phyloP scores from a whole-genome alignment of 2,329 filamentous ascomycete genomes.

The Xylogone sp. region DNA sequence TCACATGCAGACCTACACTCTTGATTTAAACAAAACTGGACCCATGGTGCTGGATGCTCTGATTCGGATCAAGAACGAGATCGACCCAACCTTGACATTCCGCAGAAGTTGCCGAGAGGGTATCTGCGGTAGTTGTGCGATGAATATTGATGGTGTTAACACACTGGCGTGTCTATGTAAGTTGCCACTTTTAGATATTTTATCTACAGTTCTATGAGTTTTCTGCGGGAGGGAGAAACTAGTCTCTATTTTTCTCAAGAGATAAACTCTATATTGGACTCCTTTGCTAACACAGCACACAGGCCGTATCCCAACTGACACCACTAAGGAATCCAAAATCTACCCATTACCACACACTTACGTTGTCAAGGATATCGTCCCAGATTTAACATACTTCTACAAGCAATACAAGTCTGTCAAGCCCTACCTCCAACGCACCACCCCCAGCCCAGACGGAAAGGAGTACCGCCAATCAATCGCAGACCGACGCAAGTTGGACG shows the following conservation, averaged over 20 bases:
- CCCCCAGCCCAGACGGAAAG: slow-evolving; percentile 78
- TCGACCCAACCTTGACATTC: slow-evolving; percentile 95
- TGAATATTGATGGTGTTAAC: slow-evolving; percentile 99
- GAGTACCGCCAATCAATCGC: slow-evolving; percentile 89
- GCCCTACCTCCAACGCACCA: slow-evolving; percentile 92
- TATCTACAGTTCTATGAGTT: not conserved
- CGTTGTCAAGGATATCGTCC: slow-evolving; percentile 97
- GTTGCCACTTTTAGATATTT: slow-evolving; percentile 33
- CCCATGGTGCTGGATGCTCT: slow-evolving; percentile 97
- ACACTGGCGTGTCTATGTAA: slow-evolving; percentile 95
- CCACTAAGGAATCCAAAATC: slow-evolving; percentile 79
- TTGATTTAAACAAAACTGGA: slow-evolving; percentile 98
- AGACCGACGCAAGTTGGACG: slow-evolving; percentile 92
- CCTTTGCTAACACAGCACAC: slow-evolving; percentile 25
- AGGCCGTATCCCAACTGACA: slow-evolving; percentile 93
- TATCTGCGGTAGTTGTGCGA: slow-evolving; percentile 97
- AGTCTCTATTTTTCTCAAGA: no score
- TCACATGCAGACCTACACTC: slow-evolving; percentile 87
- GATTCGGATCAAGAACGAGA: slow-evolving; percentile 98
- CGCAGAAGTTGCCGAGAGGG: slow-evolving; percentile 94
- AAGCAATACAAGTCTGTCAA: slow-evolving; percentile 99
- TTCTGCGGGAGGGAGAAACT: no score
- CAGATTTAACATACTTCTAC: slow-evolving; percentile 98
- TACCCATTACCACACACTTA: slow-evolving; percentile 98
- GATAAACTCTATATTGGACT: no score